These are phyloP conservation scores for Trichoderma oligosporum DNA, from an alignment of 2,329 filamentous ascomycete species.

Conservation along the genomic window DNA sequence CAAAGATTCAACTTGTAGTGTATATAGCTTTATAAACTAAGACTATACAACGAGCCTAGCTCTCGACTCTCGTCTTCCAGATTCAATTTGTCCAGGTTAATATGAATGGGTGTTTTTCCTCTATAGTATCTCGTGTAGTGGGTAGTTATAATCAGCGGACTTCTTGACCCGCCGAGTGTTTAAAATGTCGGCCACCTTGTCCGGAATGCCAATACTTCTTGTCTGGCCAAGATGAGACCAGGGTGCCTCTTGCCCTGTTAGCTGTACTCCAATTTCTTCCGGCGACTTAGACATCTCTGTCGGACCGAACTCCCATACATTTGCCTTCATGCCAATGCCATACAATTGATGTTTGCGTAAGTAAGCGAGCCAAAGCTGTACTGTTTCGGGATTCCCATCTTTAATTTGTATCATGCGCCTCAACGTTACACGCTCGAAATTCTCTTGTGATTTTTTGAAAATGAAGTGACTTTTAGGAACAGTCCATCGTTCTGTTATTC, in stretches of 20 bases:
- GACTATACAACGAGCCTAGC: neutral
- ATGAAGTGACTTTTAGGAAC: slow-evolving; percentile 86
- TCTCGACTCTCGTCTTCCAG: neutral
- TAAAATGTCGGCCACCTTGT: slow-evolving; percentile 57
- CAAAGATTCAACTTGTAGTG: too few species aligned
- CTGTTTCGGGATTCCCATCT: slow-evolving; percentile 82
- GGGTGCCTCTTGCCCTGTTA: slow-evolving; percentile 42
- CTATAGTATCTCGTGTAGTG: slow-evolving; percentile 13
- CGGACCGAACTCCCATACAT: slow-evolving; percentile 83
- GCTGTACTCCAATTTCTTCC: slow-evolving; percentile 18
- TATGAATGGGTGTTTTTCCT: slow-evolving; percentile 3
- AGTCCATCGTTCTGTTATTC: slow-evolving; percentile 89
- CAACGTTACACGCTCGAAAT: slow-evolving; percentile 88
- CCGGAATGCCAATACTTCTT: slow-evolving; percentile 47
- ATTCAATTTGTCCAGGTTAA: neutral
- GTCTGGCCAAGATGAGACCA: slow-evolving; percentile 56
- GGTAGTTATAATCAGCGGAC: slow-evolving; percentile 6
- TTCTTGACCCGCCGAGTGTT: slow-evolving; percentile 48
- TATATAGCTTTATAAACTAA: too few species aligned
- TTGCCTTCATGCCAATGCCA: slow-evolving; percentile 98
- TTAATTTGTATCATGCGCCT: slow-evolving; percentile 86
- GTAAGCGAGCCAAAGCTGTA: slow-evolving; percentile 90
- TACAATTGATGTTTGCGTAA: slow-evolving; percentile 88
- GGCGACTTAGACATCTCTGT: slow-evolving; percentile 42
- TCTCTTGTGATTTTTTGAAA: slow-evolving; percentile 96